These are phyloP conservation scores for Eimeria maxima DNA, from an alignment of 169 alveolate species.

Conservation along the genomic window DNA sequence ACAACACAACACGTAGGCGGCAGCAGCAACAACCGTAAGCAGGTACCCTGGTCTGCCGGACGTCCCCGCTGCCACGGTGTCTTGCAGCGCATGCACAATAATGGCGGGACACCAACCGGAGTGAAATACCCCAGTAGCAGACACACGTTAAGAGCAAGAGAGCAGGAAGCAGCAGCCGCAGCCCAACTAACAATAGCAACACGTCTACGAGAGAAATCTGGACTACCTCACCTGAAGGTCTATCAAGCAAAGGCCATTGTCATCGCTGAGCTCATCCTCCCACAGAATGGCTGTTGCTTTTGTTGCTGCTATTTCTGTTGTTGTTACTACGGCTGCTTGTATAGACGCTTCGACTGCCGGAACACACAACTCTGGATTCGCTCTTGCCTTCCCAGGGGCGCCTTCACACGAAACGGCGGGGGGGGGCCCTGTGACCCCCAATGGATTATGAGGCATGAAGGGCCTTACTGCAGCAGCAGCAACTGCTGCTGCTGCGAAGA, in stretches of 20 bases:
- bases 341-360: neutral
- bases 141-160: neutral
- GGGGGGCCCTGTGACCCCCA: constrained; percentile 67
- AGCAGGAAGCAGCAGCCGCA: neutral
- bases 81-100: neutral
- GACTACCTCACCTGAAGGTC: constrained; percentile 13
- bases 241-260: constrained; percentile 5
- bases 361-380: neutral
- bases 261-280: neutral
- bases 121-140: neutral
- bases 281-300: constrained; percentile 48
- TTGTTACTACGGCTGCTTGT: neutral
- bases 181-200: neutral
- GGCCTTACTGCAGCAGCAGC: neutral
- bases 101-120: neutral
- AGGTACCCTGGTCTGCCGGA: neutral
- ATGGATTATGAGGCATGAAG: constrained; percentile 7
- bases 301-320: neutral
- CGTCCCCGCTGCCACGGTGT: neutral
- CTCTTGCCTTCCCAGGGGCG: neutral
- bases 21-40: neutral
- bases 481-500: neutral
- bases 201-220: neutral
- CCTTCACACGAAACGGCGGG: neutral
- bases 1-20: neutral